Base-by-base conservation (phyloP, 495 filamentous ascomycete species). In the Aspergillus egyptiacus region DNA sequence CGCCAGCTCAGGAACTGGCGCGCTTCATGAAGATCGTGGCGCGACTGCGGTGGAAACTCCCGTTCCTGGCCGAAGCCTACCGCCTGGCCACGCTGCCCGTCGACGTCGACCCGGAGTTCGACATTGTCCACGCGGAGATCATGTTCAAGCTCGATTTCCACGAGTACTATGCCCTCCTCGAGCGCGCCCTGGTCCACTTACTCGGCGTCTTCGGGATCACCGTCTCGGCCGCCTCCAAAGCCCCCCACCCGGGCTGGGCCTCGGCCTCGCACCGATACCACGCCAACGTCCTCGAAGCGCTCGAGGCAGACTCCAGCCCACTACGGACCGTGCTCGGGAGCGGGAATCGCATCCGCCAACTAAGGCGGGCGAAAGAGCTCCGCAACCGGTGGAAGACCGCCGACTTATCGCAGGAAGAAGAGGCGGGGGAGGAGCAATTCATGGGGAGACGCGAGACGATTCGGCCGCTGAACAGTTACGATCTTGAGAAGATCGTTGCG, bases 81-180 rank as follows among this genome's bases (percentile, higher is more conserved):
- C 58, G 58, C 14, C 56, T 68, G 1, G 77, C 77, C 2, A 71
- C 71, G 2, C 51, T 64, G 15, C 62, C 55, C 20, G 32, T 51
- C 33, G 39, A 48, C 20, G 32, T 51, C 33, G 39, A 48, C 25
- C 39, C 37, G 30, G 23, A 39, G 3, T 56, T 46, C 15, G 55
- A 63, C 10, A 40, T 65, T 44, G 43, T 58, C 8, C 67, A 79
- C 18, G 68, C 70, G 0, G 76, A 82, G 54, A 72, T 78, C 23
- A 84, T 84, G 73, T 86, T 86, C 67, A 84, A 85, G 58, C 65
- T 85, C 6, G 82, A 86, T 53, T 86, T 84, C 52, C 78, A 82
- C 64, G 82, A 86, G 51, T 86, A 77, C 66, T 85, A 84, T 69
- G 77, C 79, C 50, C 65, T 83, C 0, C 68, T 85, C 14, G 82